Conservation (phyloP, 129 eudicot genomes). For the Centrapalus pauciflorus region DNA sequence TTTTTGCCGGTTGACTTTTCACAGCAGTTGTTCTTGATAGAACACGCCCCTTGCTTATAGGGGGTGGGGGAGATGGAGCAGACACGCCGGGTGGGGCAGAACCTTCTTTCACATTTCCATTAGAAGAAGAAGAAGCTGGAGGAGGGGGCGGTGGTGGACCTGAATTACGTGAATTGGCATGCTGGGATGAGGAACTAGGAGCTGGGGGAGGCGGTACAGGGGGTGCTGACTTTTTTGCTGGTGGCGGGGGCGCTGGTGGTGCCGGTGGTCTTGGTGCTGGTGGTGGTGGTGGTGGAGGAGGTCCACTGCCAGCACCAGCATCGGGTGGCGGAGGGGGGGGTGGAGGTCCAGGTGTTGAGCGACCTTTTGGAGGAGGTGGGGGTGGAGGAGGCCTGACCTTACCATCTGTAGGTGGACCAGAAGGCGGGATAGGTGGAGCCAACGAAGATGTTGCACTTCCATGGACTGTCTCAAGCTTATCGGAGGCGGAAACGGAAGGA, state of each 20-base stretch:
- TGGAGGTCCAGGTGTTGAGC: neutral
- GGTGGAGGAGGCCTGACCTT: neutral
- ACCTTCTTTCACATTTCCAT: neutral
- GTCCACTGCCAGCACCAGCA: neutral
- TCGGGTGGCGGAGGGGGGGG: too few relatives aligned
- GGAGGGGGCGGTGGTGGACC: constrained; percentile 18
- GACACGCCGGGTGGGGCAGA: constrained; percentile 5
- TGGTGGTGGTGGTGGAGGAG: constrained; percentile 43
- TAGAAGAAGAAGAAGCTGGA: neutral
- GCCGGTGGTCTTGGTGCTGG: neutral
- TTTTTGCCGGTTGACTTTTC: constrained; percentile 47
- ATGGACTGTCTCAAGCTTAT: constrained; percentile 7
- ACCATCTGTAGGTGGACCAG: neutral
- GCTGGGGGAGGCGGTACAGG: too few relatives aligned
- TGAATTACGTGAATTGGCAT: too few relatives aligned
- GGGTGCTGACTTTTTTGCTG: too few relatives aligned
- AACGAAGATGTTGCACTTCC: constrained; percentile 4
- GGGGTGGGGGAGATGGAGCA: constrained; percentile 40
- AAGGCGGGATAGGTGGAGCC: neutral
- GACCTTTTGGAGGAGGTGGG: neutral
- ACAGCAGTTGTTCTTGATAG: constrained; percentile 44
- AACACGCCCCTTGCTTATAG: constrained; percentile 37
- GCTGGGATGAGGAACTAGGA: too few relatives aligned
- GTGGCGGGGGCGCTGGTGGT: neutral
- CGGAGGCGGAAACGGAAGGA: constrained; percentile 19